Conservation (phyloP, 768 basidiomycete genomes). For the Lactarius evosmus region DNA sequence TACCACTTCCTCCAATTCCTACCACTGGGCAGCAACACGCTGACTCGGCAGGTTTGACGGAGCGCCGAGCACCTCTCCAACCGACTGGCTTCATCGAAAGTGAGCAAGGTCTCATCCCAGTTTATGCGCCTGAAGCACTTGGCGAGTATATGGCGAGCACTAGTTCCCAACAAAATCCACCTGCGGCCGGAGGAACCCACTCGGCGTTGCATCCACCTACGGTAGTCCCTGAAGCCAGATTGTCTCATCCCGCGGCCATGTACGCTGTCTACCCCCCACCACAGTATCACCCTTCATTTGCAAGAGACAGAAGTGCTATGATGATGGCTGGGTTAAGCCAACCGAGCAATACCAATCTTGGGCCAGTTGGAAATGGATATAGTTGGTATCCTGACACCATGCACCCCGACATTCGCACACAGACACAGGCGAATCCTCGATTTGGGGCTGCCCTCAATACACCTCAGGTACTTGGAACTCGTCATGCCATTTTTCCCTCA, state of each 20-base stretch:
- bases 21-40: constrained; percentile 15
- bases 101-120: constrained; percentile 66
- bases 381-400: constrained; percentile 18
- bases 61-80: constrained; percentile 45
- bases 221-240: constrained; percentile 3
- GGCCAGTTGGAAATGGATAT: constrained; percentile 15
- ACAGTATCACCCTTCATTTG: constrained; percentile 17
- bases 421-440: constrained; percentile 3
- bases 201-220: constrained; percentile 20
- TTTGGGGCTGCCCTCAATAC: background rate
- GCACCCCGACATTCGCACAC: constrained; percentile 6
- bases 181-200: constrained; percentile 25
- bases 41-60: constrained; percentile 4
- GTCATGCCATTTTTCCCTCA: background rate
- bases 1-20: constrained; percentile 12
- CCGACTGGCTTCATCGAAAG: constrained; percentile 71
- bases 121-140: constrained; percentile 63
- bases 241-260: constrained; percentile 7
- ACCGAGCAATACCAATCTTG: background rate
- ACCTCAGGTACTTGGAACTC: background rate
- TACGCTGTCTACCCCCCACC: constrained; percentile 16
- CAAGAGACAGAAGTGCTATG: constrained; percentile 6
- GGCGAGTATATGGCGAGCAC: constrained; percentile 59
- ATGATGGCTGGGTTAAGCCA: constrained; percentile 9
- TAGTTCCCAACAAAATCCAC: constrained; percentile 35